Evolutionary conservation across 75 land plant species (phyloP), one percentile per base, ranked within the genome.

Genomic region (Pseudotsuga menziesii): DNA sequence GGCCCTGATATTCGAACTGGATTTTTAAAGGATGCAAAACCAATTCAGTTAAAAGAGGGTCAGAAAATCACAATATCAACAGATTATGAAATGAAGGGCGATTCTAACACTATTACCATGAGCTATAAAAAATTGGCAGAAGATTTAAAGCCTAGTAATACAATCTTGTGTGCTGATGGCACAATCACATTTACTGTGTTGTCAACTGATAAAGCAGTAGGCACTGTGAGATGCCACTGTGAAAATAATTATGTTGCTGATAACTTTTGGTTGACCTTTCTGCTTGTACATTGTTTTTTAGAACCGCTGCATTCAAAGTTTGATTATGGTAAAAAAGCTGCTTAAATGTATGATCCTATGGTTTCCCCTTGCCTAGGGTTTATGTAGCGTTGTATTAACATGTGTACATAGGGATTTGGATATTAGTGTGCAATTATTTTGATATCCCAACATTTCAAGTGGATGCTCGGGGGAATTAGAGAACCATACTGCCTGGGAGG

Each of bases 1-100:
- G 97, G 97, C 41, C 97, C 94, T 52, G 97, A 94, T 77, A 94
- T 94, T 66, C 91, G 94, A 70, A 94, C 97, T 80, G 97, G 97
- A 44, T 85, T 92, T 66, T 78, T 92, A 69, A 88, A 94, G 79
- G 94, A 90, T 81, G 92, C 83, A 29, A 89, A 91, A 63, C 91
- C 97, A 1, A 77, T 94, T 83, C 90, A 94, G 72, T 88, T 94
- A 2, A 86, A 81, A 19, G 88, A 92, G 76, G 97, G 92, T 54
- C 84, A 86, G 69, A 94, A 91, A 70, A 81, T 94, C 20, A 92
- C 85, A 66, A 72, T 94, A 32, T 77, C 92, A 55, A 91, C 97
- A 39, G 94, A 94, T 74, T 94, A 94, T 64, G 61, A 41, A 56
- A 80, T 89, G 27, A 84, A 92, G 82, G 97, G 97, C 3, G 87